A percentile compares a stretch with the other conserved stretches of the same genome.
Conservation (phyloP, 2,329 filamentous ascomycete species). For the Exophiala oligosperma region DNA sequence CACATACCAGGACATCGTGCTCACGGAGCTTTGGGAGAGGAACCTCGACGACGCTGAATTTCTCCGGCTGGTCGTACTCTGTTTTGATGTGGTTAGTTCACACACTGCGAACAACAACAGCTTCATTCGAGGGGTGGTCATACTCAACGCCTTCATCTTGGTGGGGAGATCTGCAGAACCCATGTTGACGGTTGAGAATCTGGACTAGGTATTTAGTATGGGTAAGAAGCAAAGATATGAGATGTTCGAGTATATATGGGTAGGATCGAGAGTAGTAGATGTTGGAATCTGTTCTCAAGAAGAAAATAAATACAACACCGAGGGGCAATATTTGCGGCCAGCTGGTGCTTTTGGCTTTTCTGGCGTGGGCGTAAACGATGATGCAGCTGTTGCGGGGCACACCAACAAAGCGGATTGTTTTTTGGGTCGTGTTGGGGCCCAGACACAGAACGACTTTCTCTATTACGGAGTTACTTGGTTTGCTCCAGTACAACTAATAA, state of each 20-base stretch:
- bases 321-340: conserved; percentile 12
- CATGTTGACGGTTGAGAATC: conserved; percentile 32
- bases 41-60: conserved; percentile 61
- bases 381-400: conserved; percentile 1
- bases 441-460: no score
- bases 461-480: no score
- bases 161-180: conserved; percentile 45
- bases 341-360: background rate
- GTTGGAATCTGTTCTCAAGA: no score
- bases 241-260: background rate
- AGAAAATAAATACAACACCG: conserved; percentile 13
- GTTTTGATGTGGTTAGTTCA: background rate
- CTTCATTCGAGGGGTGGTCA: conserved; percentile 27
- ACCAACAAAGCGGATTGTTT: no score
- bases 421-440: no score
- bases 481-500: no score
- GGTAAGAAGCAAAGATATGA: background rate
- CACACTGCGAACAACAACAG: background rate
- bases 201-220: background rate
- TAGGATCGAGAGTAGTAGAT: background rate
- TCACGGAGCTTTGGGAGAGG: conserved; percentile 62
- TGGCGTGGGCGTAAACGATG: background rate
- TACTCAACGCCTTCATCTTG: conserved; percentile 64
- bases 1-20: conserved; percentile 56
- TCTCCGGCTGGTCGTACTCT: conserved; percentile 61